phyloP scores from a whole-genome alignment of 2,329 filamentous ascomycete genomes.

The Cercospora berteroae region DNA sequence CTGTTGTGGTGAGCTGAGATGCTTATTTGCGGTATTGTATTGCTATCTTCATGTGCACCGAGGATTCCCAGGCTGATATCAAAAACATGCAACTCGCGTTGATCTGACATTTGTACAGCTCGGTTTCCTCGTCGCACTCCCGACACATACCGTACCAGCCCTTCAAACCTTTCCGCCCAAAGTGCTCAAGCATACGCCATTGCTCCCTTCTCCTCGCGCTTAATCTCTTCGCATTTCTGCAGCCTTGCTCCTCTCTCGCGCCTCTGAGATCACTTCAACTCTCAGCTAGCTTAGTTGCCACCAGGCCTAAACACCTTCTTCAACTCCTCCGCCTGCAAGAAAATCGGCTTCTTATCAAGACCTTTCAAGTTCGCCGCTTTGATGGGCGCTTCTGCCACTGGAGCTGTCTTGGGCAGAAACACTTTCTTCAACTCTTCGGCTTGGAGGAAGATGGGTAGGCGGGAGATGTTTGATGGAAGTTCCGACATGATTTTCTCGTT shows the following conservation, averaged over 20 bases:
- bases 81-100: no score
- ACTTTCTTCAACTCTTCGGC: background rate
- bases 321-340: slow-evolving; percentile 5
- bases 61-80: no score
- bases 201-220: background rate
- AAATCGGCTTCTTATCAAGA: background rate
- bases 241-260: no score
- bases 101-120: no score
- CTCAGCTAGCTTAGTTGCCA: background rate
- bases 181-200: no score
- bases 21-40: no score
- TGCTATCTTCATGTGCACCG: no score
- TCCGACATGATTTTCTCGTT: background rate
- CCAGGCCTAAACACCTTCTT: slow-evolving; percentile 2
- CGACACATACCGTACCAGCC: no score
- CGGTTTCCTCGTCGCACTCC: no score
- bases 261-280: background rate
- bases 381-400: background rate
- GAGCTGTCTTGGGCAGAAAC: background rate
- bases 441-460: background rate
- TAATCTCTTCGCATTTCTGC: no score
- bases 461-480: background rate
- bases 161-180: no score
- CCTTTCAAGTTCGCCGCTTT: background rate
- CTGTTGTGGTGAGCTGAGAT: no score